Evolutionary conservation across 192 early-diverging fungal genomes (phyloP).

Genomic region (Gamsiella multidivaricata): DNA sequence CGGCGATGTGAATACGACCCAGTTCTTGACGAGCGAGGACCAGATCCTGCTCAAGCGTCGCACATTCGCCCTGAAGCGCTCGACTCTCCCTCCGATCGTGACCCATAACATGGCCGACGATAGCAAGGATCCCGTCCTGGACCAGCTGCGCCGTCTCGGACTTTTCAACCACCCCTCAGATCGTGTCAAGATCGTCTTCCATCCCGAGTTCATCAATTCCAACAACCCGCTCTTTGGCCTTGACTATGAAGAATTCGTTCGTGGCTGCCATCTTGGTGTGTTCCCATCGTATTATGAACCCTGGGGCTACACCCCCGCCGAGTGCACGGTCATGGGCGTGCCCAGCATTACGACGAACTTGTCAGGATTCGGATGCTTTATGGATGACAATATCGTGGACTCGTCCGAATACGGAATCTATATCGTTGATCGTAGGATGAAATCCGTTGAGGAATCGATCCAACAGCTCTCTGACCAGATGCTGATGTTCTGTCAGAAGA

Average conservation of each 20-base stretch:
- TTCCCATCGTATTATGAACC: slow-evolving; percentile 99
- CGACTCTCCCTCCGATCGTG: slow-evolving; percentile 89
- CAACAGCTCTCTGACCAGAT: slow-evolving; percentile 89
- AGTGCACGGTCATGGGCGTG: slow-evolving; percentile 98
- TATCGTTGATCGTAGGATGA: slow-evolving; percentile 93
- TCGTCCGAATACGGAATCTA: slow-evolving; percentile 96
- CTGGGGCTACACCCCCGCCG: slow-evolving; percentile 98
- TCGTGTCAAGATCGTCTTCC: slow-evolving; percentile 97
- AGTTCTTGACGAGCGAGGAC: slow-evolving; percentile 87
- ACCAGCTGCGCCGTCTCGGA: slow-evolving; percentile 78
- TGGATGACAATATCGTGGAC: slow-evolving; percentile 95
- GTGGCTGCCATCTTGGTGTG: slow-evolving; percentile 96
- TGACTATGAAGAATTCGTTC: slow-evolving; percentile 98
- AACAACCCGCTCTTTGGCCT: slow-evolving; percentile 94
- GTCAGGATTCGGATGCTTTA: slow-evolving; percentile 97
- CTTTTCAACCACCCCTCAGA: slow-evolving; percentile 92
- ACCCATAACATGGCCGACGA: slow-evolving; percentile 97
- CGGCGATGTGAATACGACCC: slow-evolving; percentile 53
- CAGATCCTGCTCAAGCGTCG: slow-evolving; percentile 91
- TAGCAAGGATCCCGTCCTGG: slow-evolving; percentile 86
- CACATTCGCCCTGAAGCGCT: slow-evolving; percentile 90
- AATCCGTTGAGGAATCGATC: slow-evolving; percentile 91
- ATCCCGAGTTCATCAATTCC: slow-evolving; percentile 95
- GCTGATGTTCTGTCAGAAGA: slow-evolving; percentile 95
- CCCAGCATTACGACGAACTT: slow-evolving; percentile 97